These are phyloP conservation scores for Mycena floridula DNA, from an alignment of 768 basidiomycete species.

Conservation along the genomic window DNA sequence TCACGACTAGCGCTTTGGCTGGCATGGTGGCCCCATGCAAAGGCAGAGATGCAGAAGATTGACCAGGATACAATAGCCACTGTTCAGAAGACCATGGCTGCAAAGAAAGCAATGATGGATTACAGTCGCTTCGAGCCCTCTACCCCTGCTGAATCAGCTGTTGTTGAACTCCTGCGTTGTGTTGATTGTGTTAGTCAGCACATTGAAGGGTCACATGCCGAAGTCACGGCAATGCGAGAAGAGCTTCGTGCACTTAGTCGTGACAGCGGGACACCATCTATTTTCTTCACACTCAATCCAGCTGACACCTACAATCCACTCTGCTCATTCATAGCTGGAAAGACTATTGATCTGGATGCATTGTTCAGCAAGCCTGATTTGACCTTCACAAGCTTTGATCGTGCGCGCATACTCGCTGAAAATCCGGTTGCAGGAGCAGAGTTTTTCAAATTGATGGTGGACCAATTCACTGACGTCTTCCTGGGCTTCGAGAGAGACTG, in stretches of 20 bases:
- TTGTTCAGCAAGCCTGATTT: conserved; percentile 5
- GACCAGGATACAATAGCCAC: background rate
- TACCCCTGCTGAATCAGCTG: conserved; percentile 4
- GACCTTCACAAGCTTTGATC: conserved; percentile 5
- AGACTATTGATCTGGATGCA: conserved; percentile 13
- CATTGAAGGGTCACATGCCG: conserved; percentile 10
- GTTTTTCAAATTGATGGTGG: conserved; percentile 26
- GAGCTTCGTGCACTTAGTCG: conserved; percentile 11
- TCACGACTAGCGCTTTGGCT: too few relatives aligned
- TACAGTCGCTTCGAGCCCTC: background rate
- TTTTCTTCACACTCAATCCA: conserved; percentile 16
- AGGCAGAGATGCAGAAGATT: background rate
- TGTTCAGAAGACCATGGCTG: background rate
- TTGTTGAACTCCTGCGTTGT: conserved; percentile 10
- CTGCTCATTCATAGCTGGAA: conserved; percentile 7
- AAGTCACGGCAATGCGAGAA: conserved; percentile 8
- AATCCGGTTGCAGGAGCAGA: conserved; percentile 28
- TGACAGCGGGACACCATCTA: conserved; percentile 5
- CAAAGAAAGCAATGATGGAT: conserved; percentile 3
- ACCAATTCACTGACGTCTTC: conserved; percentile 17
- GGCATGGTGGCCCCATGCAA: too few relatives aligned
- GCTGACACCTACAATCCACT: conserved; percentile 14
- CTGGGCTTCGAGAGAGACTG: conserved; percentile 12
- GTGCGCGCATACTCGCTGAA: conserved; percentile 4
- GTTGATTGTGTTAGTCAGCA: conserved; percentile 13